Conservation (phyloP, 176 grass and related monocot genomes). For the Triticum turgidum region DNA sequence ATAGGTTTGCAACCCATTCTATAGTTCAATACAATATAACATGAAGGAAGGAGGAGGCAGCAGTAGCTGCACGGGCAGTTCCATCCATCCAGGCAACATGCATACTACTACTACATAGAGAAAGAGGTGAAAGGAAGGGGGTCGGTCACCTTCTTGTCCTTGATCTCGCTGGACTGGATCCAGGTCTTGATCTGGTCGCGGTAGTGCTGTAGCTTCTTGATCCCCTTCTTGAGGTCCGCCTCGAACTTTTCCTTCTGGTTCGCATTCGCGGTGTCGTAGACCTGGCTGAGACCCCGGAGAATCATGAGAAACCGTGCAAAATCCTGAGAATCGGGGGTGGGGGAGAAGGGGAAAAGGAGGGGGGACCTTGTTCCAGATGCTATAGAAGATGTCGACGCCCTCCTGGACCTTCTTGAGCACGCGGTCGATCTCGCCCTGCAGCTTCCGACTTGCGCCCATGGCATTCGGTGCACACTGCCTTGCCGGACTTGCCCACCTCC, state of each 20-base stretch:
- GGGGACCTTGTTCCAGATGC: slow-evolving; percentile 86
- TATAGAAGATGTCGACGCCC: slow-evolving; percentile 97
- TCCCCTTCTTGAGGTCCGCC: slow-evolving; percentile 99
- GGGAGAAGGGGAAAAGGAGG: neutral
- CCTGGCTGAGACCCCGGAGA: slow-evolving; percentile 26
- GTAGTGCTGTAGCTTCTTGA: slow-evolving; percentile 96
- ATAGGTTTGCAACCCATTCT: too few relatives aligned
- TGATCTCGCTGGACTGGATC: slow-evolving; percentile 99
- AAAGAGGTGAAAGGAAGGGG: too few relatives aligned
- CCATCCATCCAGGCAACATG: too few relatives aligned
- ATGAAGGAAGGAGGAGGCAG: too few relatives aligned
- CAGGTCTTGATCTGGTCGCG: slow-evolving; percentile 99
- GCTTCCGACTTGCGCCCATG: slow-evolving; percentile 95
- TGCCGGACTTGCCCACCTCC: too few relatives aligned
- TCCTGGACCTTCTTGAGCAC: slow-evolving; percentile 93
- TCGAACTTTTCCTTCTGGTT: slow-evolving; percentile 99
- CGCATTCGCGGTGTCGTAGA: slow-evolving; percentile 94
- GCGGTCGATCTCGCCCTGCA: slow-evolving; percentile 98
- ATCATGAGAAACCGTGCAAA: too few relatives aligned
- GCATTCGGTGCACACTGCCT: neutral
- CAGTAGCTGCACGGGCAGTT: too few relatives aligned
- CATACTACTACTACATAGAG: too few relatives aligned
- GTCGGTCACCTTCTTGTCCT: slow-evolving; percentile 89
- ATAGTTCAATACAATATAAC: too few relatives aligned
- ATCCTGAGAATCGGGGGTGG: too few relatives aligned